Evolutionary conservation across 305 asterid species (phyloP), one percentile per base, ranked within the genome.

Genomic region (Galium porrigens): DNA sequence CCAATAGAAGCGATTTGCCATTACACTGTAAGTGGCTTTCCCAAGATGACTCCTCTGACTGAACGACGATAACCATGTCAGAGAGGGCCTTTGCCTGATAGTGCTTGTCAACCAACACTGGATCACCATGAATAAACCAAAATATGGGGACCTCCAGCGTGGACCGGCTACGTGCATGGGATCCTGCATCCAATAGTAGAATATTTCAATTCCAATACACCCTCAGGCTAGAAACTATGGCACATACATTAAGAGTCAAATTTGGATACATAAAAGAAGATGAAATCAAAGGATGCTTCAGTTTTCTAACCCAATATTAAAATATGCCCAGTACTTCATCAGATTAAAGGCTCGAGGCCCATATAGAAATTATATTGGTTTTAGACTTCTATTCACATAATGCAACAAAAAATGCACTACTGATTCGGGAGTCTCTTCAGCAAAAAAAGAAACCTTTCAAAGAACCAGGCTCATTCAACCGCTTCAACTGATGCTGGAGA

Each of bases 1-100:
- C 95, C 91, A 89, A 82, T 65, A 89, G 68, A 73, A 92, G 87
- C 11, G 97, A 79, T 68, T 42, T 79, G 46, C 99, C 97, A 54
- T 92, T 89, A 83, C 99, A 92, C 74, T 92, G 99, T 64, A 92
- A 83, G 83, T 92, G 97, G 82, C 97, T 92, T 80, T 87, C 97
- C 96, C 90, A 87, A 51, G 99, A 87, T 72, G 97, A 71, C 70
- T 94, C 78, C 77, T 92, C 99, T 6, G 99, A 92, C 79, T 92
- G 99, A 74, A 89, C 97, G 68, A 92, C 99, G 69, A 92, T 73
- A 64, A 92, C 90, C 99, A 92, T 92, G 81, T 89, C 99, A 39
- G 99, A 82, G 63, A 92, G 96, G 57, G 97, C 87, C 77, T 85
- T 92, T 64, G 99, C 96, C 72, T 86, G 99, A 70, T 89, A 89